Evolutionary conservation across 1,139 yeast genomes (phyloP), one percentile per base, ranked within the genome.

Genomic region (Yamadazyma diddensiae): DNA sequence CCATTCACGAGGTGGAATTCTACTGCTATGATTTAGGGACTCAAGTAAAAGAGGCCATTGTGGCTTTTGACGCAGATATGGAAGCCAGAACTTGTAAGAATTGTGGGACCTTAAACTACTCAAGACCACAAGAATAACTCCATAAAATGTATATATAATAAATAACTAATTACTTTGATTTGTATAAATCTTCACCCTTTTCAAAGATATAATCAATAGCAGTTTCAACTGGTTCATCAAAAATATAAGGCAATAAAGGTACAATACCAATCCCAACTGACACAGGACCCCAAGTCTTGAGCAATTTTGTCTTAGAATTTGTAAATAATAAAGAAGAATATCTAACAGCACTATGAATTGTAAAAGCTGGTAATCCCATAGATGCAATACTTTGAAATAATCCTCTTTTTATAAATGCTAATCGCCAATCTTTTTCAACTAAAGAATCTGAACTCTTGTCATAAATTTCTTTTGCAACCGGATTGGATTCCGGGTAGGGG

Each of bases 311-410:
- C 6, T 50, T 46, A 11, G 70, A 55, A 50, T 72, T 79, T 45
- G 74, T 73, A 53, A 77, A 72, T 24, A 79, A 57, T 19, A 57
- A 46, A 2, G 86, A 79, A 2, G 88, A 76, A 52, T 82, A 82
- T 47, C 82, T 70, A 28, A 85, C 95, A 2, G 87, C 72, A 8
- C 83, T 70, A 55, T 85, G 95, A 49, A 85, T 85, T 4, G 95
- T 85, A 54, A 84, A 79, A 2, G 94, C 94, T 4, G 94, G 94
- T 33, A 85, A 68, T 9, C 86, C 94, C 94, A 85, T 85, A 24
- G 87, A 79, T 2, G 94, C 95, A 44, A 85, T 64, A 43, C 84
- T 70, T 57, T 85, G 95, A 64, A 85, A 85, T 24, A 84, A 50
- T 5, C 85, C 90, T 52, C 94, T 70, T 54, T 85, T 81, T 31